A percentile compares a stretch with the other conserved stretches of the same genome.
These are phyloP conservation scores for Decorospora gaudefroyi DNA, from an alignment of 2,329 filamentous ascomycete species.

Conservation along the genomic window DNA sequence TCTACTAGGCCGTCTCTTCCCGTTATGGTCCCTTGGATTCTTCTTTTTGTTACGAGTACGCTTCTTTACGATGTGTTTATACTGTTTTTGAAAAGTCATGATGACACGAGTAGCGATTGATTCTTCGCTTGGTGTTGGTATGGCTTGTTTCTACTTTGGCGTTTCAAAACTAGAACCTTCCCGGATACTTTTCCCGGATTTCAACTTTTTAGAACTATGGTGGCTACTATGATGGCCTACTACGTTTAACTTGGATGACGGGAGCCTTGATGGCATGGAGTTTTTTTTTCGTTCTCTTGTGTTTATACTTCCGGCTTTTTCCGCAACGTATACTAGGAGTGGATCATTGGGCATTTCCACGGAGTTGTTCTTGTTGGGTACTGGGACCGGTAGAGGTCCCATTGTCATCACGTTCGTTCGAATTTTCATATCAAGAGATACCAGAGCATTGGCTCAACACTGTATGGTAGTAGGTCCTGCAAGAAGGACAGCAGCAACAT, in stretches of 20 bases:
- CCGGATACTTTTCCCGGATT: constrained; percentile 21
- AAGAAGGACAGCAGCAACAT: constrained; percentile 24
- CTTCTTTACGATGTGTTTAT: constrained; percentile 44
- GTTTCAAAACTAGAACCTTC: constrained; percentile 43
- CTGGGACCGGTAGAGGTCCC: constrained; percentile 15
- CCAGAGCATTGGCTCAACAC: constrained; percentile 45
- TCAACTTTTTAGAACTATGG: constrained; percentile 28
- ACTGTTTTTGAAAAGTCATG: constrained; percentile 44
- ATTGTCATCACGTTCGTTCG: constrained; percentile 35
- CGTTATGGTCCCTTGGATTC: constrained; percentile 12
- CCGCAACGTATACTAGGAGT: constrained; percentile 16
- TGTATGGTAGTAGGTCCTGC: constrained; percentile 39
- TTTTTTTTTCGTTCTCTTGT: constrained; percentile 23
- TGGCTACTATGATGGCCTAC: constrained; percentile 27
- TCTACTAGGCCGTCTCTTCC: constrained; percentile 34
- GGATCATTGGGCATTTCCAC: constrained; percentile 27
- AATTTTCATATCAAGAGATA: constrained; percentile 41
- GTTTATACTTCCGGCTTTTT: constrained; percentile 21
- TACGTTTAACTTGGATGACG: constrained; percentile 38
- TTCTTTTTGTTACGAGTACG: constrained; percentile 27
- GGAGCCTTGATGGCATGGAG: constrained; percentile 42
- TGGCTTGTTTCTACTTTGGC: constrained; percentile 24
- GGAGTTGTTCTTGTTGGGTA: constrained; percentile 24
- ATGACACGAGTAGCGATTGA: constrained; percentile 44
- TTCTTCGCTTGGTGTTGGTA: constrained; percentile 38